Evolutionary conservation across 1,284 basidiomycete genomes (phyloP).

Genomic region (Trichosporon inkin): DNA sequence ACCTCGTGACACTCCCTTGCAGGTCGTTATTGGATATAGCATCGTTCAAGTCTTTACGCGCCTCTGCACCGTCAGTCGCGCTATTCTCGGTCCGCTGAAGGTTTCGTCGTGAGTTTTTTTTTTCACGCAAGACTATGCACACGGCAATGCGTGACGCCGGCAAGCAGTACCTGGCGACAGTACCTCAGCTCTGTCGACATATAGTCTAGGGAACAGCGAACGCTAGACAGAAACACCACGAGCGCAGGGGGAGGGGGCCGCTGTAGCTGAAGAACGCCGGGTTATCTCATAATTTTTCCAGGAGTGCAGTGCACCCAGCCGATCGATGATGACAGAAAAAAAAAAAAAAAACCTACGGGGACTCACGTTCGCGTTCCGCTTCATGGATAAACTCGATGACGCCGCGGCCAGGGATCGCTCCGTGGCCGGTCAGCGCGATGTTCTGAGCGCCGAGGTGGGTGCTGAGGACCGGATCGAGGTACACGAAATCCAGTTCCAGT

Average conservation of each 20-base stretch:
- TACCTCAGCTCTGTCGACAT: too few relatives aligned
- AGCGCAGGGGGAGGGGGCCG: too few relatives aligned
- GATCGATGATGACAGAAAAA: not conserved
- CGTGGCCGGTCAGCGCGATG: conserved; percentile 64
- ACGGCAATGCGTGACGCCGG: too few relatives aligned
- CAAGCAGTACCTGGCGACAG: too few relatives aligned
- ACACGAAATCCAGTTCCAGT: conserved; percentile 71
- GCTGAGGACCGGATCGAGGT: conserved; percentile 80
- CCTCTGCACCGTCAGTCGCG: conserved; percentile 45
- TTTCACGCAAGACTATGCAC: too few relatives aligned
- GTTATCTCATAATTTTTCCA: not conserved
- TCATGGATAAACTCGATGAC: conserved; percentile 86
- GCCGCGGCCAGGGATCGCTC: conserved; percentile 65
- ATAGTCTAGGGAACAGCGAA: too few relatives aligned
- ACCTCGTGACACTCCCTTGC: conserved; percentile 79
- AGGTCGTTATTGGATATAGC: conserved; percentile 75
- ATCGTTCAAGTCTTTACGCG: conserved; percentile 68
- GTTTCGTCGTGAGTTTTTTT: too few relatives aligned
- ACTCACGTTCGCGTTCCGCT: conserved; percentile 67
- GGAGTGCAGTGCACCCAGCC: not conserved
- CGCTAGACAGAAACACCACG: too few relatives aligned
- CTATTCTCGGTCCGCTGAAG: too few relatives aligned
- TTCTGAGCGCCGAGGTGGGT: conserved; percentile 71
- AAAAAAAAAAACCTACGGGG: too few relatives aligned
- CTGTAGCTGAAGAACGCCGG: too few relatives aligned